phyloP scores from a whole-genome alignment of 2,329 filamentous ascomycete species.

The Aureobasidium subglaciale region DNA sequence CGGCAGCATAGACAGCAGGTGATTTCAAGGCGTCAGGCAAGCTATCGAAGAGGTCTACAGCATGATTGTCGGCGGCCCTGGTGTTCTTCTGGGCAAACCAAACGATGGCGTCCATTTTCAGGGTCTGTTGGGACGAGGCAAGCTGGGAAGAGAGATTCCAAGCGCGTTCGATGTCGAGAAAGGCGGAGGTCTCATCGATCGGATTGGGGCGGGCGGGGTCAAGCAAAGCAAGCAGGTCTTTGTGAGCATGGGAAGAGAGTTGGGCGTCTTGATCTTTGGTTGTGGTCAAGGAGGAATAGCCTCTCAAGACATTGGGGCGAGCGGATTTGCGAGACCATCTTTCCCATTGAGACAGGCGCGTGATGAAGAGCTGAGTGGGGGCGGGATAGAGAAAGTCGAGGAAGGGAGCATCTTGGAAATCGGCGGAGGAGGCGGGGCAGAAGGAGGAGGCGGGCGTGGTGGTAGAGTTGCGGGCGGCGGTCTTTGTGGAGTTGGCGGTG shows the following conservation, averaged over 20 bases:
- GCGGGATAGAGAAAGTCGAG: constrained; percentile 45
- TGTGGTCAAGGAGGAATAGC: constrained; percentile 16
- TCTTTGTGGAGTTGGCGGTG: too few species aligned
- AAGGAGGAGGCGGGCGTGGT: not conserved
- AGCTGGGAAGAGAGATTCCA: not conserved
- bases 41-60: not conserved
- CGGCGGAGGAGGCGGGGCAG: not conserved
- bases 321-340: constrained; percentile 2
- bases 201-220: not conserved
- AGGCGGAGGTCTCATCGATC: not conserved
- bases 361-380: constrained; percentile 32
- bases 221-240: constrained; percentile 3
- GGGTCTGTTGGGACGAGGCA: not conserved
- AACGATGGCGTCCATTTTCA: not conserved
- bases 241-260: not conserved
- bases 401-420: constrained; percentile 21
- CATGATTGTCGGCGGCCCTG: not conserved
- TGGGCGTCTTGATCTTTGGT: not conserved
- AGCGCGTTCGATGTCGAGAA: not conserved
- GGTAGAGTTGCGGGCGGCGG: too few species aligned
- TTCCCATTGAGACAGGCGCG: constrained; percentile 11
- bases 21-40: not conserved
- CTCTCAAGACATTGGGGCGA: not conserved
- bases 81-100: not conserved
- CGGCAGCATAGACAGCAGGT: constrained; percentile 37